Percentiles rank a stretch among this genome's conserved stretches.
These are phyloP conservation scores for Salix caprea DNA, from an alignment of 345 rosid species.

Conservation along the genomic window DNA sequence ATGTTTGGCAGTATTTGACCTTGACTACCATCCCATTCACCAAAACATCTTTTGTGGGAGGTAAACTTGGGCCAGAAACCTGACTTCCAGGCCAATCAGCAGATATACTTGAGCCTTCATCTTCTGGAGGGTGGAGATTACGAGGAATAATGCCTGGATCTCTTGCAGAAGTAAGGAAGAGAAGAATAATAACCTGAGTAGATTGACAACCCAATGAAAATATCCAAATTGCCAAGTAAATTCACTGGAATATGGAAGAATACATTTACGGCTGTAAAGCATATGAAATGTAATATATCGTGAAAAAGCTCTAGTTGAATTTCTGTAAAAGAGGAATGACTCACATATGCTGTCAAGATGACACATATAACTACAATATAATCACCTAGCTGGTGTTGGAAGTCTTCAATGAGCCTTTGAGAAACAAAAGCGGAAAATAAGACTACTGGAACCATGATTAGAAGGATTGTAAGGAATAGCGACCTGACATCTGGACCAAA, in stretches of 20 bases:
- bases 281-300: not conserved
- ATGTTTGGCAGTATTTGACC: conserved; percentile 87
- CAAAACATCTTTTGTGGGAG: conserved; percentile 64
- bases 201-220: conserved; percentile 10
- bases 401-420: conserved; percentile 40
- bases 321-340: conserved; percentile 17
- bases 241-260: not conserved
- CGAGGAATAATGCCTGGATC: conserved; percentile 97
- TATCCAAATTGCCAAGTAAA: not conserved
- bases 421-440: conserved; percentile 70
- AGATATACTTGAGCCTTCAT: conserved; percentile 49
- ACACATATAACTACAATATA: conserved; percentile 35
- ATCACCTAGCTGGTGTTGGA: conserved; percentile 43
- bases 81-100: conserved; percentile 45
- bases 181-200: conserved; percentile 62
- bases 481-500: conserved; percentile 90
- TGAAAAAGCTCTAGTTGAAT: not conserved
- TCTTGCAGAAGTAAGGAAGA: conserved; percentile 80
- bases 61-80: conserved; percentile 36
- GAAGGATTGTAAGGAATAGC: conserved; percentile 56
- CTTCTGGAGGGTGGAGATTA: conserved; percentile 77
- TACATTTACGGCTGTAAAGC: not conserved
- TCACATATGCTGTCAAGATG: conserved; percentile 46
- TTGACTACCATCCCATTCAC: conserved; percentile 60
- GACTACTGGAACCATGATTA: conserved; percentile 59